Percentiles rank a stretch among this genome's conserved stretches.
phyloP scores from a whole-genome alignment of 2,329 filamentous ascomycete species.

The Trichoderma koningii region DNA sequence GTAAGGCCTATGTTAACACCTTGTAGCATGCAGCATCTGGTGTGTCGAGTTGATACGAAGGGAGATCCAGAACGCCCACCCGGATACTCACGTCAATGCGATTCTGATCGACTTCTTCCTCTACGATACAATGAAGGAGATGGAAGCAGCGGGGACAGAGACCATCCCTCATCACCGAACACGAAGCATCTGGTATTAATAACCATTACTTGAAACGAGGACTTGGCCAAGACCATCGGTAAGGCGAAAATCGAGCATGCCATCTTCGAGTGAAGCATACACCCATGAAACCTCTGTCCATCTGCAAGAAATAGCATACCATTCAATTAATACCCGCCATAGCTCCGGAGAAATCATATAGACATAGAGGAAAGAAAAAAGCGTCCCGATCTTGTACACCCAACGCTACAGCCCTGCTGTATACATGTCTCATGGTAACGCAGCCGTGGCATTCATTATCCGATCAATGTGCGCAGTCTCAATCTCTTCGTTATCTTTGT shows the following conservation, averaged over 20 bases:
- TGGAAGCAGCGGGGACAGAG: constrained; percentile 65
- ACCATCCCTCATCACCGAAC: constrained; percentile 78
- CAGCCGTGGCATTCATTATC: constrained; percentile 54
- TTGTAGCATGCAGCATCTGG: constrained; percentile 85
- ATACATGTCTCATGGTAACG: constrained; percentile 38
- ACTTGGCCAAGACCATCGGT: background rate
- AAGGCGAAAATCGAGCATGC: background rate
- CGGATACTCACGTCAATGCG: constrained; percentile 74
- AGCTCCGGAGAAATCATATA: background rate
- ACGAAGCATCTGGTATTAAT: constrained; percentile 89
- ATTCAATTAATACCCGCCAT: constrained; percentile 6
- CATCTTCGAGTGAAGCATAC: background rate
- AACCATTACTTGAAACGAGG: no score
- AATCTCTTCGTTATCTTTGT: constrained; percentile 53
- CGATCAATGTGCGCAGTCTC: constrained; percentile 77
- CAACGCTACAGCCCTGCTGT: constrained; percentile 28
- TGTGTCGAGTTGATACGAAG: constrained; percentile 84
- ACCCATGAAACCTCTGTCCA: background rate
- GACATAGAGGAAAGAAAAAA: background rate
- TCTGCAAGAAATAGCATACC: constrained; percentile 12
- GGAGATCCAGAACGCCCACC: constrained; percentile 75
- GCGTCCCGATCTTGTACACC: background rate
- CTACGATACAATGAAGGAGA: constrained; percentile 89
- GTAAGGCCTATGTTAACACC: background rate
- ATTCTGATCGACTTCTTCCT: constrained; percentile 96